phyloP scores from a whole-genome alignment of 2,329 filamentous ascomycete genomes.

The Zelopaecilomyces penicillatus region DNA sequence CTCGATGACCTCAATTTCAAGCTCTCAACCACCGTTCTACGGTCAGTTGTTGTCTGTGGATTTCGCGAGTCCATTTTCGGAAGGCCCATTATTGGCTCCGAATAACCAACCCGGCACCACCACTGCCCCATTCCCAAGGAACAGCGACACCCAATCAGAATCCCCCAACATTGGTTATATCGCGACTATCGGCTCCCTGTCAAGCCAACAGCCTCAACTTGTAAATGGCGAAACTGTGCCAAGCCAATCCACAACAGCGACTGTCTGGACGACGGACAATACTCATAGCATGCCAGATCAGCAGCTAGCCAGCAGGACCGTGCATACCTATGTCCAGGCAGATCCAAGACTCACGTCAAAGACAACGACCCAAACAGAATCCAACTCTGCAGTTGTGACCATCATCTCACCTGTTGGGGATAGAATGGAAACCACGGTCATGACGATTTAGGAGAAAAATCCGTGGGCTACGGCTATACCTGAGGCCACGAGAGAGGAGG shows the following conservation, averaged over 20 bases:
- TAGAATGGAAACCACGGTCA: slow-evolving; percentile 12
- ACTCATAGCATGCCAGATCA: neutral
- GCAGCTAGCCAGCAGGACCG: neutral
- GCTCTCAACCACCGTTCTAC: no score
- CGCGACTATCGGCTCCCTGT: no score
- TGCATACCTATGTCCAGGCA: no score
- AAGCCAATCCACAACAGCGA: slow-evolving; percentile 1
- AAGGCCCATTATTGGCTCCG: no score
- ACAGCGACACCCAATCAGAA: no score
- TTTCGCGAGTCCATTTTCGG: no score
- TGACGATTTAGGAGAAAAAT: slow-evolving; percentile 10
- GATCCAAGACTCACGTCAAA: neutral
- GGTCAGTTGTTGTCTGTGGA: no score
- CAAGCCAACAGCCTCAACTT: no score
- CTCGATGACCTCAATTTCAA: no score
- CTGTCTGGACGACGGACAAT: slow-evolving; percentile 3
- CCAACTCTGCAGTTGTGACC: slow-evolving; percentile 5
- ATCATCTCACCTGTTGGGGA: slow-evolving; percentile 16
- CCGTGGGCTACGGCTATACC: slow-evolving; percentile 6
- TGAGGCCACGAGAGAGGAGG: neutral
- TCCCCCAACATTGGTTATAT: no score
- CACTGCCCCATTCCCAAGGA: no score
- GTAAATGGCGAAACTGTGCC: neutral
- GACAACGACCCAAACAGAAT: neutral
- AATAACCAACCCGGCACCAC: no score